These are phyloP conservation scores for Nitzschia sp. DNA, from an alignment of 108 stramenopile genomes.

Conservation along the genomic window DNA sequence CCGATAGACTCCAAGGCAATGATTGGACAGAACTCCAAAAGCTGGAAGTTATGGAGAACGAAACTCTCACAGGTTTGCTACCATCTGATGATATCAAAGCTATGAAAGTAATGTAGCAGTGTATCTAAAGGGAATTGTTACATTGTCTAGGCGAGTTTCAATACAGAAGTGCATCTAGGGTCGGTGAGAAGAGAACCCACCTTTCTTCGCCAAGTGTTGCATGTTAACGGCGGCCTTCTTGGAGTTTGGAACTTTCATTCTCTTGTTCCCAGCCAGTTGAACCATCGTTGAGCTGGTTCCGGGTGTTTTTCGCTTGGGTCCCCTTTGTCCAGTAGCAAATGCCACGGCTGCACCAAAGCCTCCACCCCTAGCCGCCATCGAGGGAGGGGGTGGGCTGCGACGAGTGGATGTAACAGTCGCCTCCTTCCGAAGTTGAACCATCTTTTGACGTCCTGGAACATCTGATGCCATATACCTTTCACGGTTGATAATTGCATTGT, in stretches of 20 bases:
- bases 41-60: conserved; percentile 17
- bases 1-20: conserved; percentile 16
- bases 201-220: conserved; percentile 14
- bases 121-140: too few species aligned
- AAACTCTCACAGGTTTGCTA: conserved; percentile 9
- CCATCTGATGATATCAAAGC: conserved; percentile 9
- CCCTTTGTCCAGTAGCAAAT: conserved; percentile 19
- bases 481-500: conserved; percentile 29
- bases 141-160: too few species aligned
- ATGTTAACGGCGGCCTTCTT: conserved; percentile 13
- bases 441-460: conserved; percentile 15
- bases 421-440: conserved; percentile 36
- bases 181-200: conserved; percentile 6
- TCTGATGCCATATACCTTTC: background rate
- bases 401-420: conserved; percentile 31
- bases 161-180: too few species aligned
- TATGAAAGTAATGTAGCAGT: background rate
- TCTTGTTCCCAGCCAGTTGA: conserved; percentile 34
- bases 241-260: conserved; percentile 36
- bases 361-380: background rate
- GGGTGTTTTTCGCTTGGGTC: conserved; percentile 13
- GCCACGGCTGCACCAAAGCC: conserved; percentile 47
- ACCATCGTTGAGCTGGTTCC: conserved; percentile 13
- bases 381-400: conserved; percentile 3
- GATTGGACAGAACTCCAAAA: conserved; percentile 33